Conservation (phyloP, 257 asterid genomes). For the Schizonepeta tenuifolia region DNA sequence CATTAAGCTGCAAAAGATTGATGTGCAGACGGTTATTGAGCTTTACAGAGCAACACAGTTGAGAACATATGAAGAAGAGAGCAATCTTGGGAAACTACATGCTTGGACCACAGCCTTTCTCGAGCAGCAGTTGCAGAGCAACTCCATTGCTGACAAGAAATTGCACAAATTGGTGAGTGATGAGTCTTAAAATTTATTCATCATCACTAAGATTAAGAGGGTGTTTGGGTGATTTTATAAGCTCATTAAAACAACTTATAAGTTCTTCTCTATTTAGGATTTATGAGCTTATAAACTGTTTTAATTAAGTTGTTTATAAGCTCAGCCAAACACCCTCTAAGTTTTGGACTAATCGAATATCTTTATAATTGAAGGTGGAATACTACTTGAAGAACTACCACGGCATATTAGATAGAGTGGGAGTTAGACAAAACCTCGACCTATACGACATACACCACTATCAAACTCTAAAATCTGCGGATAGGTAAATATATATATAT, state of each 20-base stretch:
- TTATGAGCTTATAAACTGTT: too few species aligned
- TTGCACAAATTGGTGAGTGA: slow-evolving; percentile 41
- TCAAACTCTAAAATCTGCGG: neutral
- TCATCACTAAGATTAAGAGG: too few species aligned
- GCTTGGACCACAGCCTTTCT: slow-evolving; percentile 45
- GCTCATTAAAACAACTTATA: too few species aligned
- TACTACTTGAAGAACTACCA: slow-evolving; percentile 39
- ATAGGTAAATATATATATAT: neutral
- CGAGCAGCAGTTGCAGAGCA: slow-evolving; percentile 36
- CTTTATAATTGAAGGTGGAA: slow-evolving; percentile 43
- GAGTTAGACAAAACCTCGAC: slow-evolving; percentile 36
- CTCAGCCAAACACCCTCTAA: too few species aligned
- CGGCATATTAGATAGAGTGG: slow-evolving; percentile 31
- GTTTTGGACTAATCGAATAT: too few species aligned
- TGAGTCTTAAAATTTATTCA: neutral
- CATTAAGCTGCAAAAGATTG: neutral
- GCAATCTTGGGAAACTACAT: slow-evolving; percentile 37
- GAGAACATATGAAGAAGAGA: slow-evolving; percentile 36
- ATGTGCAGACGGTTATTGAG: slow-evolving; percentile 45
- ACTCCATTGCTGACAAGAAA: slow-evolving; percentile 29
- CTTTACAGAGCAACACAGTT: slow-evolving; percentile 54
- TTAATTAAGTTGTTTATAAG: too few species aligned
- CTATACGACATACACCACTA: slow-evolving; percentile 24
- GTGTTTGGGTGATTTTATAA: too few species aligned
- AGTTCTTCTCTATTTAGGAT: too few species aligned